Evolutionary conservation across 768 basidiomycete genomes (phyloP).

Genomic region (Russula brevipes): DNA sequence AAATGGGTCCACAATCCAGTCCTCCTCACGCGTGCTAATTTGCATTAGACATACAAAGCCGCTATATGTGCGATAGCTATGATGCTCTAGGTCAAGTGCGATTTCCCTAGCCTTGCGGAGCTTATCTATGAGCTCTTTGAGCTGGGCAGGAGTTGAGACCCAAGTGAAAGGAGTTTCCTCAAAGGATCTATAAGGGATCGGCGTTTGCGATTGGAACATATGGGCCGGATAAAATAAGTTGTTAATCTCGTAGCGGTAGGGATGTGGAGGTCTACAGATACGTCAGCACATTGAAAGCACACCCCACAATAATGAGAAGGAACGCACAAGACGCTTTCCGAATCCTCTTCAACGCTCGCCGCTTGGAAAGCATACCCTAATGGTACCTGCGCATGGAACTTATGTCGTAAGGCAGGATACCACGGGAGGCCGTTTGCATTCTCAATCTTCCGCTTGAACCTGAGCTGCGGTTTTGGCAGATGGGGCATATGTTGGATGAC

Average conservation of each 20-base stretch:
- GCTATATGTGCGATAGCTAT: conserved; percentile 75
- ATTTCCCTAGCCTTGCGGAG: conserved; percentile 69
- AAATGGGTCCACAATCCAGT: conserved; percentile 85
- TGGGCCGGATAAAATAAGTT: conserved; percentile 64
- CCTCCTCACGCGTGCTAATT: conserved; percentile 73
- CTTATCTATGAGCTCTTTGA: conserved; percentile 60
- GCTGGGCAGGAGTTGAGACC: conserved; percentile 52
- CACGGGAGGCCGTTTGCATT: conserved; percentile 57
- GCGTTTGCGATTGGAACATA: conserved; percentile 52
- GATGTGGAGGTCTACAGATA: conserved; percentile 46
- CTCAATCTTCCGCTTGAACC: conserved; percentile 55
- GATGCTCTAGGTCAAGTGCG: conserved; percentile 93
- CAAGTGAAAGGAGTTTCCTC: conserved; percentile 65
- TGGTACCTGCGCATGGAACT: conserved; percentile 80
- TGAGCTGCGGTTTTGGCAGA: conserved; percentile 76
- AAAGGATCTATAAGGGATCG: conserved; percentile 53
- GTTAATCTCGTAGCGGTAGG: conserved; percentile 81
- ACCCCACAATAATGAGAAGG: background rate
- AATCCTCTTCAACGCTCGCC: conserved; percentile 27
- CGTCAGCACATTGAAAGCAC: conserved; percentile 14
- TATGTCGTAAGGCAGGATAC: conserved; percentile 64
- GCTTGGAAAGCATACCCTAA: conserved; percentile 56
- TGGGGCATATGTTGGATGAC: conserved; percentile 69
- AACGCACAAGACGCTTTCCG: conserved; percentile 20
- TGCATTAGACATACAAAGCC: conserved; percentile 96